Evolutionary conservation across 1,139 yeast species (phyloP), one percentile per base, ranked within the genome.

Genomic region (Zygosaccharomyces pseudobailii): DNA sequence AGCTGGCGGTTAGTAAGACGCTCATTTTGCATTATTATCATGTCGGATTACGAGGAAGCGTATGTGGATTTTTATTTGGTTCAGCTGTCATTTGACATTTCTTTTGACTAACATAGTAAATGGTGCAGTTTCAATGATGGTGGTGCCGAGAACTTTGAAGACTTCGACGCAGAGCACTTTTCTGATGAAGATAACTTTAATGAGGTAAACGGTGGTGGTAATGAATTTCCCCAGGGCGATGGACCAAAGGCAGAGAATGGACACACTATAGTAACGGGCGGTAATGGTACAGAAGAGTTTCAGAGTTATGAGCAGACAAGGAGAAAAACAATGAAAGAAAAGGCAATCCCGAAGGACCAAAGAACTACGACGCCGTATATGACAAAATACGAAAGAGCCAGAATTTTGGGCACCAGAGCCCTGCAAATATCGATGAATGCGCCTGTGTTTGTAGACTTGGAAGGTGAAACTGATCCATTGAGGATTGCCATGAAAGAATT

Each of bases 391-490:
- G 98, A 92, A 73, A 80, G 97, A 61, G 98, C 98, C 7, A 80
- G 98, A 71, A 88, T 92, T 52, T 77, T 92, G 60, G 98, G 98
- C 30, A 92, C 98, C 8, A 79, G 98, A 60, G 97, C 98, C 0
- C 73, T 92, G 56, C 98, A 92, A 70, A 92, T 92, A 58, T 87
- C 96, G 30, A 87, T 92, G 85, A 92, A 92, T 66, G 98, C 99
- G 0, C 98, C 98, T 2, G 98, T 92, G 4, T 79, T 92, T 65
- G 98, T 94, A 39, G 98, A 94, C 61, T 80, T 92, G 52, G 99
- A 92, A 71, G 98, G 98, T 62, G 99, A 94, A 69, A 92, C 98
- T 6, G 99, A 92, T 68, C 98, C 99, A n/a, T 74, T 92, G 63
- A 96, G 90, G 68, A 92, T 92, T 52, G 97, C 99, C 51, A 86